phyloP scores from a whole-genome alignment of 805 yeast genomes.

The Ogataea degrootiae region DNA sequence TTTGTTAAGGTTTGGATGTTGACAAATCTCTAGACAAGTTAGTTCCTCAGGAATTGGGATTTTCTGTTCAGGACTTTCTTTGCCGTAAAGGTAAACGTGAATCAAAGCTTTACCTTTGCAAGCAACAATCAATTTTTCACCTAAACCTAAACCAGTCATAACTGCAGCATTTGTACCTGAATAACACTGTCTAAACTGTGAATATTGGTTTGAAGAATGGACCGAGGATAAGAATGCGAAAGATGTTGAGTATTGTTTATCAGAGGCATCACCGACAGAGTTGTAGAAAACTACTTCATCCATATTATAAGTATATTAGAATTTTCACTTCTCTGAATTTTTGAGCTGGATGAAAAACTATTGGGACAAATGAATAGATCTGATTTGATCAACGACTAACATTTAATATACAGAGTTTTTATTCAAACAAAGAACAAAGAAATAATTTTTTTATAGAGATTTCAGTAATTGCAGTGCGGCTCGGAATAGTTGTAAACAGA shows the following conservation, averaged over 20 bases:
- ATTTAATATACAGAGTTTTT: too few species aligned
- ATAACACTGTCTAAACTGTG: conserved; percentile 50
- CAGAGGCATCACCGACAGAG: conserved; percentile 40
- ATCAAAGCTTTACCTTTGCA: conserved; percentile 69
- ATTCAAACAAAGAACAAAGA: too few species aligned
- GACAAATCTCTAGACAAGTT: conserved; percentile 46
- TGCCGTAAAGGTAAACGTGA: conserved; percentile 66
- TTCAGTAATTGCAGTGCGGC: too few species aligned
- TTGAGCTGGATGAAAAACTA: too few species aligned
- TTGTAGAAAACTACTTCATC: conserved; percentile 48
- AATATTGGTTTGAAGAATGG: conserved; percentile 43
- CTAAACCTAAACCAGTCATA: conserved; percentile 40
- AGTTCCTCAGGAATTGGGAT: conserved; percentile 82
- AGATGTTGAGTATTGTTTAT: conserved; percentile 31
- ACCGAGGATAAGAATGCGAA: conserved; percentile 37
- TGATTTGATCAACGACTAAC: too few species aligned
- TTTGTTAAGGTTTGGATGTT: conserved; percentile 24
- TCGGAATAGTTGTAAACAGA: too few species aligned
- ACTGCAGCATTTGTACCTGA: conserved; percentile 42
- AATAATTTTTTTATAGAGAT: too few species aligned
- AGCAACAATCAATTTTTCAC: conserved; percentile 57
- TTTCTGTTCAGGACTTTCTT: conserved; percentile 69
- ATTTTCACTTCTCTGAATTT: neutral
- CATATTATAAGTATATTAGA: conserved; percentile 27
- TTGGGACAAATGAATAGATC: too few species aligned